Evolutionary conservation across 495 filamentous ascomycete genomes (phyloP).

Genomic region (Trichoderma reesei): DNA sequence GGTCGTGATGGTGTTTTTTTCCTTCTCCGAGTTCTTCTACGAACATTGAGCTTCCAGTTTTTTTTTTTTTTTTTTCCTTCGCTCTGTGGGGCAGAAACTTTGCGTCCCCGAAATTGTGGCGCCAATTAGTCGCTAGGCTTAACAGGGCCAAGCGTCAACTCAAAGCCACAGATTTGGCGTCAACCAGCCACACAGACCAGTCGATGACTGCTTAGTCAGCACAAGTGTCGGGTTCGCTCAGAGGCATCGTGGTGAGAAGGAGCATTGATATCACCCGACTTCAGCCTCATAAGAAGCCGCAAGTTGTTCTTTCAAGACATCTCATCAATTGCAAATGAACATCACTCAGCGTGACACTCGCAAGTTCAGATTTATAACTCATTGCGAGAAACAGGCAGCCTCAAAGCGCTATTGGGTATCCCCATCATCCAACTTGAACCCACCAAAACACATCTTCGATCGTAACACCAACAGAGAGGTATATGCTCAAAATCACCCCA

Average conservation of each 20-base stretch:
- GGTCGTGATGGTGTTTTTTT: conserved; percentile 5
- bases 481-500: neutral
- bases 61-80: conserved; percentile 7
- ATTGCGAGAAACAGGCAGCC: neutral
- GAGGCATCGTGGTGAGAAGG: too few species aligned
- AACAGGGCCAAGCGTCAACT: neutral
- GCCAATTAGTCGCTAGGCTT: neutral
- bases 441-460: too few species aligned
- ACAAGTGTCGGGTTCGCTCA: too few species aligned
- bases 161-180: neutral
- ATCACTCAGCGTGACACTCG: too few species aligned
- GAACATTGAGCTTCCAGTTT: neutral
- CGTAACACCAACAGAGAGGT: neutral
- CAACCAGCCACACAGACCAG: neutral
- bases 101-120: conserved; percentile 3
- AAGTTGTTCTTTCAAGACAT: too few species aligned
- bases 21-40: neutral
- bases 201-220: neutral
- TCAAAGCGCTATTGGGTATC: conserved; percentile 1
- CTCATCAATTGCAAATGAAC: too few species aligned
- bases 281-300: too few species aligned
- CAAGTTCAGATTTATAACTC: neutral
- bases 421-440: neutral
- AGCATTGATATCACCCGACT: too few species aligned
- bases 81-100: conserved; percentile 8